Base-by-base conservation (phyloP, 2,329 filamentous ascomycete species). In the Claviceps sp. region DNA sequence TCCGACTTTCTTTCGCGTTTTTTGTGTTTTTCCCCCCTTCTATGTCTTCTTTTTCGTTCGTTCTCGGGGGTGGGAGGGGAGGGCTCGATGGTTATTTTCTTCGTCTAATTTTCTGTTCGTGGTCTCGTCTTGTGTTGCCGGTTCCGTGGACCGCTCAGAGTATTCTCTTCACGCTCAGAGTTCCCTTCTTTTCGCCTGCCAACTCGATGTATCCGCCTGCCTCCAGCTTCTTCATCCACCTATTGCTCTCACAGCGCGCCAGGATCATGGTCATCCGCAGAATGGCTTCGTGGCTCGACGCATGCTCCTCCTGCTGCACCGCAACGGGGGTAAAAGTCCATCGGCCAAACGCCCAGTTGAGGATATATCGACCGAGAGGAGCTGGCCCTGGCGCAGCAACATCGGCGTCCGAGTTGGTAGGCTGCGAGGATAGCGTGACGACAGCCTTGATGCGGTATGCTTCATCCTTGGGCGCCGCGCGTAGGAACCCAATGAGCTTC, bases 311-410 rank as follows among this genome's bases (percentile, higher is more conserved):
- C 1, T 64, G 62, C 1, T 63, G 62, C 7, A 65, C 64, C 0
- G 65, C 62, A 4, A 76, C 62, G 4, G 79, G 74, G 1, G 89
- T 94, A 63, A 91, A 95, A 0, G 82, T 95, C 91, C 93, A 98
- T 34, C 93, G 78, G 0, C 89, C 89, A 69, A 98, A 98, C 0
- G 93, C 93, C 93, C 93, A 98, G 66, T 98, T 98, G 54, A 98
- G 77, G 45, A 98, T 95, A 64, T 93, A 96, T 52, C 87, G 75
- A 2, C 62, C 65, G 2, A 55, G 55, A 3, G 68, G 59, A 47
- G 62, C 60, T 4, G 65, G 58, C 7, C 61, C 62, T 5, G 64
- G 63, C 37, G 67, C 61, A 7, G 65, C 63, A 0, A 64, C 59
- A 41, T 76, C 73, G 24, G 73, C 70, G 52, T 79, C 76, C 1